phyloP scores from a whole-genome alignment of 179 eudicot genomes.

The Spinacia oleracea region DNA sequence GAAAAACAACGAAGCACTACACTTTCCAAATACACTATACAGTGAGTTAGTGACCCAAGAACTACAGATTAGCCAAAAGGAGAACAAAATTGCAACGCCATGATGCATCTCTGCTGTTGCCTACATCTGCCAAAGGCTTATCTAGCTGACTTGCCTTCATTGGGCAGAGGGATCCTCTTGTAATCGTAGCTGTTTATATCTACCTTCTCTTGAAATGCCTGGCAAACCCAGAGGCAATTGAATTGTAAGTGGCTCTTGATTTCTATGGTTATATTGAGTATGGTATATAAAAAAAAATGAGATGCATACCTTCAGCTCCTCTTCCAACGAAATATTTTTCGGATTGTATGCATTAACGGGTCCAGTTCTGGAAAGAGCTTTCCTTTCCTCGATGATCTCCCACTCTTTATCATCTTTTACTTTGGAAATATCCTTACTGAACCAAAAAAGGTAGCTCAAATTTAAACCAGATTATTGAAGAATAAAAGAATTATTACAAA shows the following conservation, averaged over 20 bases:
- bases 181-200: slow-evolving; percentile 72
- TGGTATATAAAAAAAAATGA: not conserved
- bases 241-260: not conserved
- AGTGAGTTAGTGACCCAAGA: not conserved
- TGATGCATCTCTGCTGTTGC: not conserved
- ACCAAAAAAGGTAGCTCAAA: not conserved
- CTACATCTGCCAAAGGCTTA: slow-evolving; percentile 3
- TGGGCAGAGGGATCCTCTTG: slow-evolving; percentile 70
- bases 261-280: not conserved
- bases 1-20: not conserved
- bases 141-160: slow-evolving; percentile 43
- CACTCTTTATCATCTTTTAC: slow-evolving; percentile 86
- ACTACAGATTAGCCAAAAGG: not conserved
- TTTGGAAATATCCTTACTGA: slow-evolving; percentile 87
- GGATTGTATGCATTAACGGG: slow-evolving; percentile 75
- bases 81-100: not conserved
- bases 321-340: slow-evolving; percentile 70
- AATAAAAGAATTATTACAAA: not conserved
- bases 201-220: slow-evolving; percentile 70
- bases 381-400: slow-evolving; percentile 82
- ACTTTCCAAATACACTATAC: not conserved
- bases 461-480: not conserved
- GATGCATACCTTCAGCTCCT: slow-evolving; percentile 68
- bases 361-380: slow-evolving; percentile 76
- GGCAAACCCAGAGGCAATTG: slow-evolving; percentile 19